Percentiles rank a stretch among this genome's conserved stretches.
These are phyloP conservation scores for Chlamydomonas sphaeroides DNA, from an alignment of 139 green algal genomes.

Conservation along the genomic window DNA sequence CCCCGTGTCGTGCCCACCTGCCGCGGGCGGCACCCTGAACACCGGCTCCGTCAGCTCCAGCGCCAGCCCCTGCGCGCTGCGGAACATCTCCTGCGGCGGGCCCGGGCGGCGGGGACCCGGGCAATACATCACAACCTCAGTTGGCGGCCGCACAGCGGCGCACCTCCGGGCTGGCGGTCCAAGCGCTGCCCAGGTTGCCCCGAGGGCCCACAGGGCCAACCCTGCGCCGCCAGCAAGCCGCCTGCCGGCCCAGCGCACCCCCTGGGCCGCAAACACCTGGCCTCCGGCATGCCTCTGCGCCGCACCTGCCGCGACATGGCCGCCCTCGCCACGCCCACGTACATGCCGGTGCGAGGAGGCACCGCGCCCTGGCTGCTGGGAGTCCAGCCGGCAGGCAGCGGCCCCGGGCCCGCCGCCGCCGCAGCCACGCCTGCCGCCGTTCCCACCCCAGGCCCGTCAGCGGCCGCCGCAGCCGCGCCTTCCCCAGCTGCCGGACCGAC, in stretches of 20 bases:
- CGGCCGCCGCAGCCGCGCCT: no score
- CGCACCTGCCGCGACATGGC: slow-evolving; percentile 60
- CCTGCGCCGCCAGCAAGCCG: no score
- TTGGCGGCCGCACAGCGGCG: background rate
- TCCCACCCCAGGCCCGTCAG: no score
- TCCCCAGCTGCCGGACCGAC: background rate
- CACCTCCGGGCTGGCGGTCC: no score
- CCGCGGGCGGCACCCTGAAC: slow-evolving; percentile 45
- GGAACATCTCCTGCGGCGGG: slow-evolving; percentile 71
- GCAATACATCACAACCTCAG: no score
- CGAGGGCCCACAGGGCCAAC: background rate
- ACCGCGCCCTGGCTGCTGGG: slow-evolving; percentile 16
- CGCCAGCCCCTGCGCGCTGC: slow-evolving; percentile 51
- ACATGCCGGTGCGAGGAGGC: slow-evolving; percentile 52
- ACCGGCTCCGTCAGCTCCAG: slow-evolving; percentile 53
- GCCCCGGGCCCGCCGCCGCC: background rate
- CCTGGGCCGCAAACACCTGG: no score
- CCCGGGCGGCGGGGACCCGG: background rate
- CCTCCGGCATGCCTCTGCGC: no score
- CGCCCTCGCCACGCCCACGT: slow-evolving; percentile 71
- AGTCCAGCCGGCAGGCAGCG: background rate
- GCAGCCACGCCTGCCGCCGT: background rate
- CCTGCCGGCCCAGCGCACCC: no score
- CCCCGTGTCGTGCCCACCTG: background rate
- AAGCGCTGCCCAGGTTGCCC: no score